Conservation (phyloP, 2,329 filamentous ascomycete genomes). For the Paecilomyces variotii region DNA sequence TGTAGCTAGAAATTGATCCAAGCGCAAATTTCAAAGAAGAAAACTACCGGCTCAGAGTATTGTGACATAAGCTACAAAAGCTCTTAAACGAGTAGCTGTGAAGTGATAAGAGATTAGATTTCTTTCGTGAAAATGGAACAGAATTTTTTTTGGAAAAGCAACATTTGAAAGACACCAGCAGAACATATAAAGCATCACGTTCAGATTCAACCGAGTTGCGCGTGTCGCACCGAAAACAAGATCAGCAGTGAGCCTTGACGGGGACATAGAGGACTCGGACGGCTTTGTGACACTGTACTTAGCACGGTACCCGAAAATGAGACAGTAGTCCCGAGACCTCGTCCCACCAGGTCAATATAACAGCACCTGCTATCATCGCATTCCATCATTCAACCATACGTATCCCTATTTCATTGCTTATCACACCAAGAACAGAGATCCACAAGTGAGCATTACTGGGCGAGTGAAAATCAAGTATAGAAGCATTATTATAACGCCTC, state of each 20-base stretch:
- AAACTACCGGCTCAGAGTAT: too few relatives aligned
- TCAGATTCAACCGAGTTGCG: not conserved
- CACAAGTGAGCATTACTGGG: not conserved
- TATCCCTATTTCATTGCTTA: not conserved
- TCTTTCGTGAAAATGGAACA: not conserved
- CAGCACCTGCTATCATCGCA: not conserved
- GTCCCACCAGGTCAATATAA: not conserved
- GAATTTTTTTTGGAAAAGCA: not conserved
- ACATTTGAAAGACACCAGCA: not conserved
- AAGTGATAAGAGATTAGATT: not conserved
- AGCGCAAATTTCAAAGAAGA: too few relatives aligned
- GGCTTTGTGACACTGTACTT: too few relatives aligned
- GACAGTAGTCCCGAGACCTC: not conserved
- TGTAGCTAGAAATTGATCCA: too few relatives aligned
- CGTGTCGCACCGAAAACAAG: not conserved
- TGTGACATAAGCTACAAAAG: too few relatives aligned
- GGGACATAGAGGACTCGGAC: too few relatives aligned
- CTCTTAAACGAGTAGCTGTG: too few relatives aligned
- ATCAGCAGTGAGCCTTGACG: not conserved
- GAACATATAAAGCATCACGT: not conserved
- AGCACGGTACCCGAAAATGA: too few relatives aligned
- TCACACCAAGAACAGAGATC: not conserved
- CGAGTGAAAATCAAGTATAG: not conserved
- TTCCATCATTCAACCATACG: not conserved
- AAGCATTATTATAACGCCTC: not conserved